Base-by-base conservation (phyloP, 2,329 filamentous ascomycete genomes). In the Rhexocercosporidium sp. region DNA sequence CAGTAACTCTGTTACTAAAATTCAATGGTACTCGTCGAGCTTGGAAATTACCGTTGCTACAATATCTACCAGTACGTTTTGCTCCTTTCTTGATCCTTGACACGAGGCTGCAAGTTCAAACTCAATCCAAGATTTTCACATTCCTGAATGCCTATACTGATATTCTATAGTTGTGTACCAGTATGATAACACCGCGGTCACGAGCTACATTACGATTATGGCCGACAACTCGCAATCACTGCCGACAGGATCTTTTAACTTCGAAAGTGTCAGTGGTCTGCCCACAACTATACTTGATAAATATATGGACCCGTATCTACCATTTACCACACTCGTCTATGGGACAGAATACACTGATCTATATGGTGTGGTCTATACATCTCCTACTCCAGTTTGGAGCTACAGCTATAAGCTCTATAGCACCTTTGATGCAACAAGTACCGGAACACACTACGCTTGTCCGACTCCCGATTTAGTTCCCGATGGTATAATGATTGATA, bases 281-380 rank as follows among this genome's bases (percentile, higher is more conserved):
- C 62, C 62, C 59, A 65, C 62, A 18, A 14, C 47, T 25, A 66
- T 68, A 25, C 64, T 71, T 20, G 39, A 12, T 14, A 14, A 59
- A 25, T 4, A 31, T 31, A 9, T 31, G 4, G 67, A 47, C 16
- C 39, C 39, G 8, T 71, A 71, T 44, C 29, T 27, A 27, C 59
- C 59, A 18, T 31, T 59, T 27, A 69, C 62, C 27, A 64, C 56
- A 6, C 41, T 71, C 14, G 53, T 67, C 16, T 44, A 27, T n/a
- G 69, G 67, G 25, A 71, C 67, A 6, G 65, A 59, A n/a, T 67
- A 66, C n/a, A 71, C 67, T 7, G 69, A 71, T 60, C 67, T 67
- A 3, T 71, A 71, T 63, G 69, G 67, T 22, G 31, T 51, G 18
- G 59, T 69, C 11, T 62, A 67, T 37, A 34, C 56, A 18, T 71